Conservation (phyloP, 768 basidiomycete genomes). For the Cystobasidium tubakii region DNA sequence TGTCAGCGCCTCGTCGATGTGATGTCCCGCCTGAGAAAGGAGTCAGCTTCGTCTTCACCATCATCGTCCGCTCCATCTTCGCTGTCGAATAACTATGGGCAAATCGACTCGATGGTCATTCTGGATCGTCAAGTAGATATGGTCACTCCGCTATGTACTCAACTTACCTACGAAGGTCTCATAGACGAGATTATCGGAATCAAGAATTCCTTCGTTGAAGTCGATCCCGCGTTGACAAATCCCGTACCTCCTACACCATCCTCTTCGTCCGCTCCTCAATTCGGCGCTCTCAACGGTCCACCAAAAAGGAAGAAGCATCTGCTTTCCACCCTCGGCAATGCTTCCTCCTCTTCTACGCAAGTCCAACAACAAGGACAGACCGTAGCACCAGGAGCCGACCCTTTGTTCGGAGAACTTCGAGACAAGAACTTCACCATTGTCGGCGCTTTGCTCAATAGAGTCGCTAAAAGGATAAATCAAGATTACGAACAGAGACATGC, state of each 20-base stretch:
- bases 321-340: slow-evolving; percentile 34
- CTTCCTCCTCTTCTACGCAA: slow-evolving; percentile 8
- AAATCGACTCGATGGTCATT: slow-evolving; percentile 78
- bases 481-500: slow-evolving; percentile 69
- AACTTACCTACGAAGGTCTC: slow-evolving; percentile 92
- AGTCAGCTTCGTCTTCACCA: slow-evolving; percentile 46
- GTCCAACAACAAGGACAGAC: slow-evolving; percentile 7
- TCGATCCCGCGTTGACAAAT: slow-evolving; percentile 25
- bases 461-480: slow-evolving; percentile 78
- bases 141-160: slow-evolving; percentile 90
- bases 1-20: slow-evolving; percentile 68
- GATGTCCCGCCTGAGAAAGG: slow-evolving; percentile 59
- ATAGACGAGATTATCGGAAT: slow-evolving; percentile 87
- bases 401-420: slow-evolving; percentile 71
- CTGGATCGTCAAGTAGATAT: slow-evolving; percentile 87
- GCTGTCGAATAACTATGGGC: slow-evolving; percentile 54
- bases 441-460: slow-evolving; percentile 69
- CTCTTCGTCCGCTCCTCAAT: slow-evolving; percentile 2
- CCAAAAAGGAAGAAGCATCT: slow-evolving; percentile 30
- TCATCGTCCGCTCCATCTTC: slow-evolving; percentile 49
- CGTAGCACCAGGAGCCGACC: slow-evolving; percentile 61
- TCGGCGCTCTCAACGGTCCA: neutral
- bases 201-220: slow-evolving; percentile 55
- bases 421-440: slow-evolving; percentile 90
- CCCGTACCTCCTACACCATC: slow-evolving; percentile 5